Percentiles rank a stretch among this genome's conserved stretches.
Conservation (phyloP, 2,329 filamentous ascomycete species). For the Xylariomycetidae sp. region DNA sequence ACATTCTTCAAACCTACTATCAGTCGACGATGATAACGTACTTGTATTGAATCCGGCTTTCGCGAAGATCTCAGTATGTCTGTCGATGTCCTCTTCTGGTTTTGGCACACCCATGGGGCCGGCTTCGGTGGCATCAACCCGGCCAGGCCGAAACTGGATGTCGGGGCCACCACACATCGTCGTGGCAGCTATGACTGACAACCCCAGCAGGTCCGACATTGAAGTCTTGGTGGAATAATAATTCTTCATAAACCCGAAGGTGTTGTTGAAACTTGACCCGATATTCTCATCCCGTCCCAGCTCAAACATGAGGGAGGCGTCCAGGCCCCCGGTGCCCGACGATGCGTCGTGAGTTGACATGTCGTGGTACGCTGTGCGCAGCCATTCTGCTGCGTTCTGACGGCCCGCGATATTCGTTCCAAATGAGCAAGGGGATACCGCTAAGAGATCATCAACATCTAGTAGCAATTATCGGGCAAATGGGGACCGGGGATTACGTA, state of each 20-base stretch:
- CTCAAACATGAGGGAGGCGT: slow-evolving; percentile 18
- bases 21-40: slow-evolving; percentile 1
- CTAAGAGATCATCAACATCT: too few relatives aligned
- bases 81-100: slow-evolving; percentile 21
- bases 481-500: too few relatives aligned
- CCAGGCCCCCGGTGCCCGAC: slow-evolving; percentile 14
- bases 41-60: slow-evolving; percentile 26
- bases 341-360: slow-evolving; percentile 15
- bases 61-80: slow-evolving; percentile 22
- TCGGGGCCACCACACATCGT: slow-evolving; percentile 17
- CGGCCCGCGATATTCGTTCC: slow-evolving; percentile 3
- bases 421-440: not conserved
- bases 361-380: slow-evolving; percentile 20
- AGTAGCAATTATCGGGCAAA: too few relatives aligned
- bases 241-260: slow-evolving; percentile 16
- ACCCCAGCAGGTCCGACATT: slow-evolving; percentile 27
- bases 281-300: slow-evolving; percentile 14
- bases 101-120: slow-evolving; percentile 29
- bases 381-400: slow-evolving; percentile 17
- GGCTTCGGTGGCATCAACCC: slow-evolving; percentile 25
- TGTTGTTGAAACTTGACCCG: slow-evolving; percentile 17
- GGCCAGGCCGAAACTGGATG: slow-evolving; percentile 26
- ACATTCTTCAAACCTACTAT: too few relatives aligned
- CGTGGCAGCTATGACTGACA: slow-evolving; percentile 23
- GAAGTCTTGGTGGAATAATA: slow-evolving; percentile 18